A percentile compares a stretch with the other conserved stretches of the same genome.
These are phyloP conservation scores for Fusarium pininemorale DNA, from an alignment of 2,329 filamentous ascomycete genomes.

Conservation along the genomic window DNA sequence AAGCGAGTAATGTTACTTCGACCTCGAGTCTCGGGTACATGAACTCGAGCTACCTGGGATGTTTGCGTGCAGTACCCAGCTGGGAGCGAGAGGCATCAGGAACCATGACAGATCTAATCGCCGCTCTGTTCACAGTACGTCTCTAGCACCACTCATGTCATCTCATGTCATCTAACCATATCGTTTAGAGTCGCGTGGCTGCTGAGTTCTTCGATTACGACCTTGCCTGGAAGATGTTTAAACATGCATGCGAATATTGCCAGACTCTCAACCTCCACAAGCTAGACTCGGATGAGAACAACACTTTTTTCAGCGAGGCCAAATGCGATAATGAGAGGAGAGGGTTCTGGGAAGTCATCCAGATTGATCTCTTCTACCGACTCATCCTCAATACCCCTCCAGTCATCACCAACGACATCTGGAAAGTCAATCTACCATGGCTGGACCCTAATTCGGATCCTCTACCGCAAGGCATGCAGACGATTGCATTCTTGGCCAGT, in stretches of 20 bases:
- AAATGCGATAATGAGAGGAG: constrained; percentile 40
- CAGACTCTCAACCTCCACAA: constrained; percentile 45
- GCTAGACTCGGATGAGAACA: constrained; percentile 39
- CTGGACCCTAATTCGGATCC: constrained; percentile 35
- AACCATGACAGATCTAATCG: constrained; percentile 44
- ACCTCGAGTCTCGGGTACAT: constrained; percentile 30
- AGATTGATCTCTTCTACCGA: constrained; percentile 46
- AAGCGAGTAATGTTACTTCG: constrained; percentile 29
- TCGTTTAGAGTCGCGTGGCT: constrained; percentile 40
- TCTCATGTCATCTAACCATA: neutral
- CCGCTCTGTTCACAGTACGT: constrained; percentile 43
- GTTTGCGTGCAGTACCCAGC: constrained; percentile 42
- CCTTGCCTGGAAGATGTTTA: constrained; percentile 45
- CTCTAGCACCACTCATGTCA: fast-evolving
- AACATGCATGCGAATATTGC: constrained; percentile 44
- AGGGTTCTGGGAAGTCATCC: constrained; percentile 47
- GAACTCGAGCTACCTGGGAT: constrained; percentile 41
- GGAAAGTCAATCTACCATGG: constrained; percentile 48
- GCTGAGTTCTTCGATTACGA: constrained; percentile 47
- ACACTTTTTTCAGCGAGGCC: constrained; percentile 11
- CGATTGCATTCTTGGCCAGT: constrained; percentile 40
- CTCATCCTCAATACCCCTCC: constrained; percentile 46
- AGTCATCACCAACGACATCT: constrained; percentile 38
- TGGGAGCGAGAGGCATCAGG: constrained; percentile 47
- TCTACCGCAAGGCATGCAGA: constrained; percentile 35